Evolutionary conservation across 2,329 filamentous ascomycete genomes (phyloP).

Genomic region (Chrysosporium keratinophilum): DNA sequence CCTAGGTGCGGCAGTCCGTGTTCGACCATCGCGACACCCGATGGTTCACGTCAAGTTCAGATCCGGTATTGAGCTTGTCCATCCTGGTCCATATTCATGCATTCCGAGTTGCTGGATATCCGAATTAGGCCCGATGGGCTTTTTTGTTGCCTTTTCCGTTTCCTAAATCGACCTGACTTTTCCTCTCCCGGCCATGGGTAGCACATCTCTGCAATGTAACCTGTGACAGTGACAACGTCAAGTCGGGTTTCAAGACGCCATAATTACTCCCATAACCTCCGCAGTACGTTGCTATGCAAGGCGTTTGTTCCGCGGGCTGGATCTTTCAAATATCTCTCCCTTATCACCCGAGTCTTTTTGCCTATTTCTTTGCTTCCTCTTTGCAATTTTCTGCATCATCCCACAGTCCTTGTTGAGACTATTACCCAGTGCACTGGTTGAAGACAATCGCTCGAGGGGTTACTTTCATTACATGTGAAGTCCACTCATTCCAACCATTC

Average conservation of each 20-base stretch:
- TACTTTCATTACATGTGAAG: constrained; percentile 12
- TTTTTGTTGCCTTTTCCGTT: not conserved
- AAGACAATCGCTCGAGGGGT: constrained; percentile 11
- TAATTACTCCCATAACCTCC: not conserved
- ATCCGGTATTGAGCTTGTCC: not conserved
- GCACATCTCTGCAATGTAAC: constrained; percentile 8
- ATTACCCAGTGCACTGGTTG: constrained; percentile 9
- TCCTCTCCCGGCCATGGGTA: constrained; percentile 2
- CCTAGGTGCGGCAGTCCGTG: constrained; percentile 10
- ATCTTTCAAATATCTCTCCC: constrained; percentile 10
- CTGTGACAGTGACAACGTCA: constrained; percentile 11
- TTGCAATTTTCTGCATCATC: not conserved
- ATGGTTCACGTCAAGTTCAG: constrained; percentile 6
- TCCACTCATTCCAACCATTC: constrained; percentile 5
- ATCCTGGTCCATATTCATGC: constrained; percentile 1
- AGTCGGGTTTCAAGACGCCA: constrained; percentile 8
- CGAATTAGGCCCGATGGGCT: not conserved
- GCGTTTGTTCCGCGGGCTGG: constrained; percentile 3
- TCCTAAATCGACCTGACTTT: not conserved
- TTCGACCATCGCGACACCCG: constrained; percentile 9
- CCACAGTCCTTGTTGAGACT: constrained; percentile 9
- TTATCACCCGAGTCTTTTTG: constrained; percentile 6
- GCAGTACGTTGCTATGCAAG: not conserved
- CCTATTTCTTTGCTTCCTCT: not conserved
- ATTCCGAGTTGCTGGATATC: not conserved